Conservation (phyloP, 78 protist genomes). For the Dictyostelium intermedium region DNA sequence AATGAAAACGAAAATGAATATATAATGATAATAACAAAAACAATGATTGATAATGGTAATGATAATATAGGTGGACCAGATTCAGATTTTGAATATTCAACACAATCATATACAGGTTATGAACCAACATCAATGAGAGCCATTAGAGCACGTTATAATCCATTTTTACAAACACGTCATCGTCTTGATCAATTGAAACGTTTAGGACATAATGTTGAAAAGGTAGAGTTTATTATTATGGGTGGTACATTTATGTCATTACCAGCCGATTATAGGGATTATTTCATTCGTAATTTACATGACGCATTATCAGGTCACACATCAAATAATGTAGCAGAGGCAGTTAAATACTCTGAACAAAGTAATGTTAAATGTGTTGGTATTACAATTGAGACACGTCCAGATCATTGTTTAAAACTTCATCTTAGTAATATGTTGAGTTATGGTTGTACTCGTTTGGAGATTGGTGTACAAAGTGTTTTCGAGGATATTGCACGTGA, state of each 20-base stretch:
- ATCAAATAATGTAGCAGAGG: constrained; percentile 89
- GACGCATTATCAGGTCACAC: constrained; percentile 97
- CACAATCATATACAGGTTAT: constrained; percentile 96
- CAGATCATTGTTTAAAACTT: constrained; percentile 95
- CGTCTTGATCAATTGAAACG: constrained; percentile 94
- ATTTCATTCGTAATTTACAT: constrained; percentile 93
- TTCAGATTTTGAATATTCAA: constrained; percentile 98
- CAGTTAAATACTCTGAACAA: constrained; percentile 85
- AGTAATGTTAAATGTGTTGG: constrained; percentile 92
- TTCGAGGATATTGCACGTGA: constrained; percentile 93
- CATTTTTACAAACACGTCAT: constrained; percentile 90
- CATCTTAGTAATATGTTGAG: constrained; percentile 86
- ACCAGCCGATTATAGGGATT: constrained; percentile 92
- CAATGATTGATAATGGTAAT: too few species aligned
- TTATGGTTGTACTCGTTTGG: constrained; percentile 96
- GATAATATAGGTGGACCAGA: constrained; percentile 95
- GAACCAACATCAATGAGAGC: constrained; percentile 99
- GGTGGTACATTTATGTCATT: constrained; percentile 99
- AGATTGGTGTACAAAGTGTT: constrained; percentile 96
- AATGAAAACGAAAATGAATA: too few species aligned
- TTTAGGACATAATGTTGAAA: constrained; percentile 95
- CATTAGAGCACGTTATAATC: constrained; percentile 97
- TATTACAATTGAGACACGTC: constrained; percentile 98
- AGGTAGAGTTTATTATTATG: constrained; percentile 97
- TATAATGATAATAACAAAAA: background rate